Conservation (phyloP, 371 early-diverging fungal species). For the Dipsacomyces acuminosporus region DNA sequence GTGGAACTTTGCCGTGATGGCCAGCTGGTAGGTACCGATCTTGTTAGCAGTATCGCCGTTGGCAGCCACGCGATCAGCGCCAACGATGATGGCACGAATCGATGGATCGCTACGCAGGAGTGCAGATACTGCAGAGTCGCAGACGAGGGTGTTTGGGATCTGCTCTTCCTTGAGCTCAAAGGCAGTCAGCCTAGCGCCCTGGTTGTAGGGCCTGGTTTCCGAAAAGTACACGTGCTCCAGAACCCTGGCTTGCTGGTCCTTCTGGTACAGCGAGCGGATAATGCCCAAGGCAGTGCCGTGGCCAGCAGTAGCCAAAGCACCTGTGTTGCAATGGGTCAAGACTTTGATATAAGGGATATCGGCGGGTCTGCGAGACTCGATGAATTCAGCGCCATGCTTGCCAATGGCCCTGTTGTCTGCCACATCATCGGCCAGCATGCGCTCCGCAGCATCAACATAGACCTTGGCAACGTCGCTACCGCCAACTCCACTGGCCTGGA, state of each 20-base stretch:
- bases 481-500: slow-evolving; percentile 4
- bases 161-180: slow-evolving; percentile 90
- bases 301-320: slow-evolving; percentile 81
- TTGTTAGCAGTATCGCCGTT: slow-evolving; percentile 99
- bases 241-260: slow-evolving; percentile 11
- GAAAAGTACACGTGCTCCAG: slow-evolving; percentile 87
- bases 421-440: slow-evolving; percentile 82
- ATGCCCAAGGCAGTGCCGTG: slow-evolving; percentile 88
- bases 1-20: slow-evolving; percentile 83
- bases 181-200: slow-evolving; percentile 91
- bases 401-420: slow-evolving; percentile 89
- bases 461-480: slow-evolving; percentile 50
- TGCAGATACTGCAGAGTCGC: slow-evolving; percentile 89
- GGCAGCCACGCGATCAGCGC: slow-evolving; percentile 93
- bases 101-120: slow-evolving; percentile 57
- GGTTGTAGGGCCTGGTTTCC: slow-evolving; percentile 96
- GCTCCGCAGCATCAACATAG: slow-evolving; percentile 71
- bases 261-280: slow-evolving; percentile 69
- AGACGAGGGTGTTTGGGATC: slow-evolving; percentile 86
- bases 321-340: slow-evolving; percentile 96
- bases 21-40: slow-evolving; percentile 95
- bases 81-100: slow-evolving; percentile 84
- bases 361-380: slow-evolving; percentile 15
- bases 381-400: slow-evolving; percentile 65
- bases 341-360: slow-evolving; percentile 56